Percentiles rank a stretch among this genome's conserved stretches.
These are phyloP conservation scores for Suillus lakei DNA, from an alignment of 768 basidiomycete species.

Conservation along the genomic window DNA sequence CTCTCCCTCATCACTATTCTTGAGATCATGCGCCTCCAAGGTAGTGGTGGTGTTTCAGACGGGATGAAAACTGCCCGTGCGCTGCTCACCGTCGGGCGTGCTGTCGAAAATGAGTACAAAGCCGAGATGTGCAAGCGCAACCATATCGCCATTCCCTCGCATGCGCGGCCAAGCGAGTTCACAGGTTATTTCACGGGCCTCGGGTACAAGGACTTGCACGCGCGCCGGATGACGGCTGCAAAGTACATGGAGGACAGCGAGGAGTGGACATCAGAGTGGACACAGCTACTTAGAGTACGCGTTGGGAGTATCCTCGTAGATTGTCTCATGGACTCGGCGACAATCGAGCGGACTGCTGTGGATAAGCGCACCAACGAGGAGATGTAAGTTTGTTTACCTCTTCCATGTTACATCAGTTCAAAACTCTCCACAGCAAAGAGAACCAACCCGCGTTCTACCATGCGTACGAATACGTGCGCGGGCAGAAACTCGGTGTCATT, in stretches of 20 bases:
- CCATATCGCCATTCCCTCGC: conserved; percentile 54
- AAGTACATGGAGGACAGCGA: conserved; percentile 69
- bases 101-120: conserved; percentile 91
- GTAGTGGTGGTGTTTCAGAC: conserved; percentile 73
- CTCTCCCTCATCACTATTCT: conserved; percentile 89
- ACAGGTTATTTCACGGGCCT: conserved; percentile 58
- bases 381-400: conserved; percentile 51
- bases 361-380: conserved; percentile 63
- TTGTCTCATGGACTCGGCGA: conserved; percentile 82
- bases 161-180: conserved; percentile 30
- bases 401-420: conserved; percentile 12
- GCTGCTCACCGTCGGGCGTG: conserved; percentile 77
- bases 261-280: conserved; percentile 84
- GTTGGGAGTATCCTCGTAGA: conserved; percentile 86
- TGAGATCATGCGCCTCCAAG: conserved; percentile 83
- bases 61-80: conserved; percentile 93
- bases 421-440: conserved; percentile 57
- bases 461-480: conserved; percentile 91
- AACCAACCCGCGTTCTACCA: conserved; percentile 91
- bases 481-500: conserved; percentile 92
- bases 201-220: conserved; percentile 65
- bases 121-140: conserved; percentile 75
- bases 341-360: conserved; percentile 63
- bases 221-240: conserved; percentile 68
- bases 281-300: conserved; percentile 72